These are phyloP conservation scores for Epithemia pelagica DNA, from an alignment of 108 stramenopile genomes.

Conservation along the genomic window DNA sequence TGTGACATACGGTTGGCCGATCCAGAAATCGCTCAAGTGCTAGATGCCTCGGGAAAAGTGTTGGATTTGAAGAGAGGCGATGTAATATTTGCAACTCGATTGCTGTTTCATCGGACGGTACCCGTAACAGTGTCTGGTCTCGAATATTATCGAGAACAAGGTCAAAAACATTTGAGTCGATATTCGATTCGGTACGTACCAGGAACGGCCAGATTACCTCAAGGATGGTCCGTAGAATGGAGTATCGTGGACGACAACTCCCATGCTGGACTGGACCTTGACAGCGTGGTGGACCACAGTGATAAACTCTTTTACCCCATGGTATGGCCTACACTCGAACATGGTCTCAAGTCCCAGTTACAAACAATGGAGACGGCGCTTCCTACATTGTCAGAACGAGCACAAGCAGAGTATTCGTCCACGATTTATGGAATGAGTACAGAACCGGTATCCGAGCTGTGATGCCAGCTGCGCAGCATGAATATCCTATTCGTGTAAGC, in stretches of 20 bases:
- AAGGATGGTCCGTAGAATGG: conserved; percentile 36
- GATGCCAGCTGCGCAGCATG: no score
- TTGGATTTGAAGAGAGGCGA: conserved; percentile 44
- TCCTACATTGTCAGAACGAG: neutral
- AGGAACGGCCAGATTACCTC: conserved; percentile 29
- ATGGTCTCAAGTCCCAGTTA: neutral
- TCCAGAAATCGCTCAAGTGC: conserved; percentile 27
- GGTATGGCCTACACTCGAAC: conserved; percentile 30
- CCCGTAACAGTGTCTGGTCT: conserved; percentile 19
- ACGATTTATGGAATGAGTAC: neutral
- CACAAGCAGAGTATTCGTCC: neutral
- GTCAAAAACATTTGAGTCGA: conserved; percentile 12
- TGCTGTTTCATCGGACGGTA: conserved; percentile 52
- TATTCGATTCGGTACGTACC: conserved; percentile 53
- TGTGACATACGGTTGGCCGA: conserved; percentile 20
- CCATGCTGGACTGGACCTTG: conserved; percentile 31
- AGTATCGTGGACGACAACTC: conserved; percentile 23
- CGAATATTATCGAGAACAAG: conserved; percentile 6
- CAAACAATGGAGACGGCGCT: neutral
- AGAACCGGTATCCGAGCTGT: no score
- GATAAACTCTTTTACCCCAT: conserved; percentile 47
- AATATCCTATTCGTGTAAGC: no score
- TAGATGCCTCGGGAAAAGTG: conserved; percentile 18
- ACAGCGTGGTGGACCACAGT: conserved; percentile 18
- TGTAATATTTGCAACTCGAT: conserved; percentile 46